Conservation (phyloP, 2,329 filamentous ascomycete species). For the Ceratocystis destructans region DNA sequence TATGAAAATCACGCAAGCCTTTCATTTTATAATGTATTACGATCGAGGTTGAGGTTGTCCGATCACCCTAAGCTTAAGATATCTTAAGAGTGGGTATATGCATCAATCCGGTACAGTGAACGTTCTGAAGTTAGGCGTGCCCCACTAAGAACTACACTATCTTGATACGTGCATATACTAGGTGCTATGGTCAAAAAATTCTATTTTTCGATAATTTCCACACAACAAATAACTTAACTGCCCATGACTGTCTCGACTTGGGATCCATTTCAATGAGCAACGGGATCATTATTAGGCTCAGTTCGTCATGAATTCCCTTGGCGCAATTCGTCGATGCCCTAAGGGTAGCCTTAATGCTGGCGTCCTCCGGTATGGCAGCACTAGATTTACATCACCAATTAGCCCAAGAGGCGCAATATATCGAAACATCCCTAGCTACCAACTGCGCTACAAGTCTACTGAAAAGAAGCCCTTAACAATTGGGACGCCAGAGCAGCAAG, state of each 20-base stretch:
- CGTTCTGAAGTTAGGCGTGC: not conserved
- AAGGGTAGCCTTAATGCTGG: not conserved
- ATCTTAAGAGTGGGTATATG: constrained; percentile 8
- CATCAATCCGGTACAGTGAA: not conserved
- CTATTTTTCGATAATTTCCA: not conserved
- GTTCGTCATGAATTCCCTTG: not conserved
- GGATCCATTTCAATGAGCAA: not conserved
- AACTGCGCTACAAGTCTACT: not conserved
- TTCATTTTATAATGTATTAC: not conserved
- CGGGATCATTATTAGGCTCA: too few relatives aligned
- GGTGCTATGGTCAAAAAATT: not conserved
- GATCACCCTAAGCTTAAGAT: not conserved
- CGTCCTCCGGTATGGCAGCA: not conserved
- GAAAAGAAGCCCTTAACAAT: not conserved
- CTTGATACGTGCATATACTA: constrained; percentile 1
- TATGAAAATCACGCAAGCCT: not conserved
- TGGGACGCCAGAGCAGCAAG: constrained; percentile 8
- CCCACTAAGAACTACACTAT: not conserved
- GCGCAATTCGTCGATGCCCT: constrained; percentile 2
- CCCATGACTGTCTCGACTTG: not conserved
- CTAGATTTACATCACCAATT: not conserved
- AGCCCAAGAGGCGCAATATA: not conserved
- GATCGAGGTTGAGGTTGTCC: not conserved
- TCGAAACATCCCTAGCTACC: not conserved
- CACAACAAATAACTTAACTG: not conserved